A percentile compares a stretch with the other conserved stretches of the same genome.
Conservation (phyloP, 2,329 filamentous ascomycete species). For the Phoma sp. region DNA sequence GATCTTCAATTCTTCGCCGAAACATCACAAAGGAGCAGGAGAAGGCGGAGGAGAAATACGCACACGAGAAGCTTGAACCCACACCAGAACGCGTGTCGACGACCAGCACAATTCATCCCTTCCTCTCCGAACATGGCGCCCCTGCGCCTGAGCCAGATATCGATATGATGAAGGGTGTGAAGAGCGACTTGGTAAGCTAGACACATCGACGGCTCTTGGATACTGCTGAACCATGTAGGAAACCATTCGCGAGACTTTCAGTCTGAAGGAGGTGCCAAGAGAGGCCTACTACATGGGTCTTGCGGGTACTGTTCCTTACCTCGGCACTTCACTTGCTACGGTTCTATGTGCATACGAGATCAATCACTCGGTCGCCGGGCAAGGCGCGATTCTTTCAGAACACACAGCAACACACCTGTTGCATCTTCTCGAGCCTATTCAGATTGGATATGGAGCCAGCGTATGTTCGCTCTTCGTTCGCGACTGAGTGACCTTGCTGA, state of each 20-base stretch:
- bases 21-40: conserved; percentile 55
- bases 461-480: conserved; percentile 55
- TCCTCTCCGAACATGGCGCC: conserved; percentile 49
- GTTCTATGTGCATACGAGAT: conserved; percentile 84
- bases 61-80: conserved; percentile 62
- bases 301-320: conserved; percentile 66
- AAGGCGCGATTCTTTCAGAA: conserved; percentile 69
- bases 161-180: conserved; percentile 57
- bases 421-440: conserved; percentile 79
- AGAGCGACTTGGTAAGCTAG: conserved; percentile 41
- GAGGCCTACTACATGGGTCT: conserved; percentile 59
- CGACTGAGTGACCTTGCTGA: conserved; percentile 2
- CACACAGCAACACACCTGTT: conserved; percentile 76
- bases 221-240: conserved; percentile 39
- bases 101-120: conserved; percentile 58
- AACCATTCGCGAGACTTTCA: conserved; percentile 58
- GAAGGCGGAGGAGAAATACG: conserved; percentile 63
- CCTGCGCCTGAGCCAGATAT: conserved; percentile 42
- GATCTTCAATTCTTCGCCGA: conserved; percentile 50
- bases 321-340: conserved; percentile 82
- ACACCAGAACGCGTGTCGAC: conserved; percentile 67
- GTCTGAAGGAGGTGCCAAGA: conserved; percentile 52
- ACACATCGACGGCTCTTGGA: background rate
- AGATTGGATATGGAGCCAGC: conserved; percentile 89
- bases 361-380: conserved; percentile 70